These are phyloP conservation scores for Hypoxylon sp. DNA, from an alignment of 2,329 filamentous ascomycete genomes.

Conservation along the genomic window DNA sequence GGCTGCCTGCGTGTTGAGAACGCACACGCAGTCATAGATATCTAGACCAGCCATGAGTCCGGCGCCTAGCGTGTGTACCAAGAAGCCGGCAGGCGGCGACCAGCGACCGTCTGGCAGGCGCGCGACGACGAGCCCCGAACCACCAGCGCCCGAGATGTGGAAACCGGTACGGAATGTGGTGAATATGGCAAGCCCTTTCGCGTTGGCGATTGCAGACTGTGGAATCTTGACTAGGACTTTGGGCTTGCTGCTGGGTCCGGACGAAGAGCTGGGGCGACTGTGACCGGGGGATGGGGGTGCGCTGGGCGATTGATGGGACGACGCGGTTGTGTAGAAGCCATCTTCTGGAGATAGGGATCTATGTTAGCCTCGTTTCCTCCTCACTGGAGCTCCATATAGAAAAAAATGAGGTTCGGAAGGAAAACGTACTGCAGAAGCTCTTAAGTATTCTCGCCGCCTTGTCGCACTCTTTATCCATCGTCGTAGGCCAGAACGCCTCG, in stretches of 20 bases:
- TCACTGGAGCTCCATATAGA: neutral
- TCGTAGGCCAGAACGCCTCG: slow-evolving; percentile 88
- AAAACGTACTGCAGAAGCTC: slow-evolving; percentile 82
- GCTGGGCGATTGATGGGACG: slow-evolving; percentile 26
- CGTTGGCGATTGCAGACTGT: slow-evolving; percentile 71
- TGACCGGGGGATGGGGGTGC: slow-evolving; percentile 39
- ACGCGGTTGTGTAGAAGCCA: slow-evolving; percentile 61
- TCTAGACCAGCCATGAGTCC: slow-evolving; percentile 86
- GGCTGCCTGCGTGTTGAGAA: slow-evolving; percentile 83
- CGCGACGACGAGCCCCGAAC: slow-evolving; percentile 73
- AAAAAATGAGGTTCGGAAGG: neutral
- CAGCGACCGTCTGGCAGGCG: slow-evolving; percentile 74
- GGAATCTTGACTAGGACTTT: slow-evolving; percentile 68
- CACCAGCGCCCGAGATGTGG: slow-evolving; percentile 74
- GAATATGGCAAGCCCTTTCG: slow-evolving; percentile 78
- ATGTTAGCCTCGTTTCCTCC: slow-evolving; percentile 7
- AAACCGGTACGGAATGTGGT: slow-evolving; percentile 76
- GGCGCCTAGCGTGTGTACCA: slow-evolving; percentile 82
- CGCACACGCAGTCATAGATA: slow-evolving; percentile 89
- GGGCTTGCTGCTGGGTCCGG: slow-evolving; percentile 53
- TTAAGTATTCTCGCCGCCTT: slow-evolving; percentile 87
- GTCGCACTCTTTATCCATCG: slow-evolving; percentile 89
- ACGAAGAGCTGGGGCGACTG: slow-evolving; percentile 46
- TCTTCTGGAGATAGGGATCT: slow-evolving; percentile 56
- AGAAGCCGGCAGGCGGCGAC: slow-evolving; percentile 85